Evolutionary conservation across 1,284 basidiomycete species (phyloP).

Genomic region (Coniferiporia sulphurascens): DNA sequence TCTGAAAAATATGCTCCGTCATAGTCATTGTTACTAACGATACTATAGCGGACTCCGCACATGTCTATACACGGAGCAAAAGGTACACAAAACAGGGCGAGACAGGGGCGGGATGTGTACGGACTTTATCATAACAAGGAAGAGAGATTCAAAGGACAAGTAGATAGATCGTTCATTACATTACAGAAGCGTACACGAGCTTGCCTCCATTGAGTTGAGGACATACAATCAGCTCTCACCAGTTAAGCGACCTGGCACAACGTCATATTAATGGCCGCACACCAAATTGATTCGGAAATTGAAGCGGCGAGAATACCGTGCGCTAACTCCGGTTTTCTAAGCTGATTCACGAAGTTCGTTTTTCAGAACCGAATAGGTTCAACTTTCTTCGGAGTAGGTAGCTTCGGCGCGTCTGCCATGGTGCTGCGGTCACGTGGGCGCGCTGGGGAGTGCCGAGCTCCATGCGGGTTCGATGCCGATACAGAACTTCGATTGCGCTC

Average conservation of each 20-base stretch:
- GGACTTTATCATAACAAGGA: not conserved
- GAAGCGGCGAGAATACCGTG: too few relatives aligned
- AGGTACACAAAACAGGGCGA: not conserved
- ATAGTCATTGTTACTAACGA: too few relatives aligned
- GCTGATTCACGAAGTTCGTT: not conserved
- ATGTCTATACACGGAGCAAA: not conserved
- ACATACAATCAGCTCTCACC: not conserved
- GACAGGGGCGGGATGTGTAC: not conserved
- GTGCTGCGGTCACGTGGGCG: slow-evolving; percentile 14
- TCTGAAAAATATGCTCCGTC: too few relatives aligned
- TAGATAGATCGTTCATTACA: slow-evolving; percentile 2
- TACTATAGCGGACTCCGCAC: not conserved
- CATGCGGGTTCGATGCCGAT: not conserved
- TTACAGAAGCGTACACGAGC: not conserved
- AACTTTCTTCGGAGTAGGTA: slow-evolving; percentile 29
- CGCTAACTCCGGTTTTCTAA: too few relatives aligned
- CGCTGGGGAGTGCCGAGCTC: slow-evolving; percentile 6
- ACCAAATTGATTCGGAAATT: too few relatives aligned
- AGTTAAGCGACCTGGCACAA: not conserved
- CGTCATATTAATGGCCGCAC: too few relatives aligned
- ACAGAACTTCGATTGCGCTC: slow-evolving; percentile 10
- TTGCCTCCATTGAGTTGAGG: not conserved
- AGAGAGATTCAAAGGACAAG: not conserved
- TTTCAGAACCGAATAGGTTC: slow-evolving; percentile 29
- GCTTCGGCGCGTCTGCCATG: slow-evolving; percentile 21